phyloP scores from a whole-genome alignment of 2,329 filamentous ascomycete species.

The Neospermospora avenae region DNA sequence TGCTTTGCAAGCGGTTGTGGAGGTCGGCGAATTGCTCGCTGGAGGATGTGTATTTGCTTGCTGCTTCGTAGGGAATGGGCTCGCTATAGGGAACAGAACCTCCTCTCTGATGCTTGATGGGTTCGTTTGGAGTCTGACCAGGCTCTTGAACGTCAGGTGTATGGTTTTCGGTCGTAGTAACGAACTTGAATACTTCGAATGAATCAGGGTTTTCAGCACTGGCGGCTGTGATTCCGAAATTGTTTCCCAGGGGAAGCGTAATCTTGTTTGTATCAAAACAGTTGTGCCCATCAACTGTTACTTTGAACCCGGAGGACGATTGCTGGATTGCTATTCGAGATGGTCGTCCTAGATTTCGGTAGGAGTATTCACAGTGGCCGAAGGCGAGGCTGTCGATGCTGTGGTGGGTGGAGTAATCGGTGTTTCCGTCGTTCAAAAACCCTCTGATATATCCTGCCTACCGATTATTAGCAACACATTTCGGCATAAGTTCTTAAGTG shows the following conservation, averaged over 20 bases:
- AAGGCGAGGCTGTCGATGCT: constrained; percentile 85
- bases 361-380: constrained; percentile 85
- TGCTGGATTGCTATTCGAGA: constrained; percentile 74
- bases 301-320: constrained; percentile 63
- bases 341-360: constrained; percentile 86
- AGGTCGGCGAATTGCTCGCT: constrained; percentile 75
- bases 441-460: constrained; percentile 78
- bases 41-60: constrained; percentile 41
- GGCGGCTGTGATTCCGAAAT: constrained; percentile 82
- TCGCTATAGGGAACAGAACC: constrained; percentile 47
- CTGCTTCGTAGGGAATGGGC: constrained; percentile 34
- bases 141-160: constrained; percentile 29
- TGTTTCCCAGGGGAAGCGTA: constrained; percentile 73
- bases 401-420: constrained; percentile 72
- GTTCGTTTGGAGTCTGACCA: too few relatives aligned
- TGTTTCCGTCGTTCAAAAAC: constrained; percentile 88
- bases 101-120: too few relatives aligned
- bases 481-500: background rate
- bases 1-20: constrained; percentile 74
- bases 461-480: constrained; percentile 9
- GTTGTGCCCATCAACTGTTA: constrained; percentile 72
- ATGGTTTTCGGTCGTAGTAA: constrained; percentile 59
- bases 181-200: constrained; percentile 88
- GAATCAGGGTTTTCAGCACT: constrained; percentile 91
- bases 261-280: constrained; percentile 87